Evolutionary conservation across 108 stramenopile species (phyloP), one percentile per base, ranked within the genome.

Genomic region (Cyclotella baltica): DNA sequence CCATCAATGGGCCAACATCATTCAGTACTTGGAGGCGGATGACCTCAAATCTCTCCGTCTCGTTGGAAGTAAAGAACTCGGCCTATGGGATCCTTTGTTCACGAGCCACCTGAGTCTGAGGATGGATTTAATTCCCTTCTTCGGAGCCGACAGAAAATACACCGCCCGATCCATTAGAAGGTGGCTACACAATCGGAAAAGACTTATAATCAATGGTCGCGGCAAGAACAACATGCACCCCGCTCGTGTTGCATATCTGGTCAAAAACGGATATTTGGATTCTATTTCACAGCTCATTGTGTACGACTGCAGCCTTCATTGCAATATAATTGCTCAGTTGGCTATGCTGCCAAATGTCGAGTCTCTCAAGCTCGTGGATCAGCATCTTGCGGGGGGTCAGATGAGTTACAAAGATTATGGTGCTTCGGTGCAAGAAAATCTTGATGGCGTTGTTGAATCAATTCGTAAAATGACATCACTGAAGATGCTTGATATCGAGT

Each of bases 401-500:
- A 20, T 52, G 11, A n/a, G 19, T n/a, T n/a, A 52, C 10, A 52
- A 52, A 20, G n/a, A 19, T 10, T 52, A 52, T n/a, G 51, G n/a
- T 52, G 19, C 19, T 4, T 13, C n/a, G 4, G n/a, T 52, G 11
- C 10, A 20, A 52, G 51, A 52, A n/a, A 52, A 10, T 4, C n/a
- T n/a, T n/a, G n/a, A 4, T 20, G 51, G 4, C 18, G n/a, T 52
- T 52, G 51, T 52, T n/a, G 19, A 52, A 4, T 52, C 19, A 13
- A 4, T 52, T 13, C 4, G 4, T 4, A n/a, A 52, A 4, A 52
- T 52, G 51, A 52, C 51, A 4, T 4, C 4, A 20, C n/a, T 52
- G n/a, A n/a, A 52, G n/a, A n/a, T n/a, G 4, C n/a, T 52, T 13
- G 51, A 52, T 52, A 52, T 52, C n/a, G 51, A 52, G n/a, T 52